Conservation (phyloP, 139 green algal genomes). For the Gonium pectorale region DNA sequence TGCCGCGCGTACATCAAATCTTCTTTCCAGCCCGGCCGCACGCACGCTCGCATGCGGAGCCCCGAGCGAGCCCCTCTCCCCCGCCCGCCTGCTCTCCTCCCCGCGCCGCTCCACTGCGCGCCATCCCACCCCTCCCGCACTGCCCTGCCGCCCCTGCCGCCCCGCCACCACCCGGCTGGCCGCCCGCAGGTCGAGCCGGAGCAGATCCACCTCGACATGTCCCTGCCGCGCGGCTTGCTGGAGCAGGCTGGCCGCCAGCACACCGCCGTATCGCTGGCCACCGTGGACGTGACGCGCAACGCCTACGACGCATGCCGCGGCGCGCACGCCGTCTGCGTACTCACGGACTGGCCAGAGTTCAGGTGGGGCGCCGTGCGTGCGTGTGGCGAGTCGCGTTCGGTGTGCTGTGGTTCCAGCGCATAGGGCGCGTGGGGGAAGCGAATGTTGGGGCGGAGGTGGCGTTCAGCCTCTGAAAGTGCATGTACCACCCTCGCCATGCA, state of each 20-base stretch:
- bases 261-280: slow-evolving; percentile 51
- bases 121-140: too few relatives aligned
- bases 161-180: slow-evolving; percentile 71
- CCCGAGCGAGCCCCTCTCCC: too few relatives aligned
- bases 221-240: slow-evolving; percentile 82
- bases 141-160: slow-evolving; percentile 2
- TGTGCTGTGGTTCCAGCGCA: not conserved
- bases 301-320: slow-evolving; percentile 74
- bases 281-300: slow-evolving; percentile 39
- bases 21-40: too few relatives aligned
- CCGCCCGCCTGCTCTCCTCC: too few relatives aligned
- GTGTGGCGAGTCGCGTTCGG: not conserved
- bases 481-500: not conserved
- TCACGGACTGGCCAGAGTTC: slow-evolving; percentile 98
- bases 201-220: slow-evolving; percentile 83
- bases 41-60: too few relatives aligned
- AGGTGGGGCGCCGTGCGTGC: slow-evolving; percentile 47
- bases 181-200: slow-evolving; percentile 5
- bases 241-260: slow-evolving; percentile 78
- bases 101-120: too few relatives aligned
- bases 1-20: too few relatives aligned
- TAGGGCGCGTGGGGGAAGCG: not conserved
- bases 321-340: slow-evolving; percentile 83
- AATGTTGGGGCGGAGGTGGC: not conserved
- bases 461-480: not conserved